These are phyloP conservation scores for Calocera cornea DNA, from an alignment of 768 basidiomycete species.

Conservation along the genomic window DNA sequence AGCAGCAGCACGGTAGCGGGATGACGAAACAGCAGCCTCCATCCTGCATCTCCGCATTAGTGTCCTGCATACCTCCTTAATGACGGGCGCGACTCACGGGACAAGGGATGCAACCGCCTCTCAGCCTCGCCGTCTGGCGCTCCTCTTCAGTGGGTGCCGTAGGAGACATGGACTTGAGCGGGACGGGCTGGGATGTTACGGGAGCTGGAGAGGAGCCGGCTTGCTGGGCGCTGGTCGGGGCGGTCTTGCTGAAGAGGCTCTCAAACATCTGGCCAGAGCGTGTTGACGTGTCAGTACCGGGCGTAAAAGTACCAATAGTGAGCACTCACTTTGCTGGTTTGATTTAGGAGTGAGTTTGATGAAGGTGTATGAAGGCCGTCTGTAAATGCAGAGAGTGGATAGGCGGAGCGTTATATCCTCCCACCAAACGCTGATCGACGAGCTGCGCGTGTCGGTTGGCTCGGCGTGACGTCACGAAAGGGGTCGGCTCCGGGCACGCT, in stretches of 20 bases:
- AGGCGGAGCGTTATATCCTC: not conserved
- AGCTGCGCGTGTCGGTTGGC: too few relatives aligned
- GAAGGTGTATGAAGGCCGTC: too few relatives aligned
- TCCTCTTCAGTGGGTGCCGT: not conserved
- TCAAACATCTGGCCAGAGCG: not conserved
- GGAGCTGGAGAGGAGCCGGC: not conserved
- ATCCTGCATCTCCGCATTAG: not conserved
- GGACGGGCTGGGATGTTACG: not conserved
- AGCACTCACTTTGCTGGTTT: too few relatives aligned
- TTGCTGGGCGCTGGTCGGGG: not conserved
- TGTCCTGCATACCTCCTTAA: not conserved
- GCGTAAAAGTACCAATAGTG: too few relatives aligned
- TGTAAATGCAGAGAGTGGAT: too few relatives aligned
- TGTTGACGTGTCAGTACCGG: not conserved
- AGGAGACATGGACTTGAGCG: not conserved
- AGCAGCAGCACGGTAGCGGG: not conserved
- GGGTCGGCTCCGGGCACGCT: too few relatives aligned
- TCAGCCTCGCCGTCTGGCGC: not conserved
- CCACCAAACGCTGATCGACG: not conserved
- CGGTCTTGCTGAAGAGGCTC: not conserved
- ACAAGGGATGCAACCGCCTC: not conserved
- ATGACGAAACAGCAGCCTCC: not conserved
- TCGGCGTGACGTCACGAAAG: too few relatives aligned
- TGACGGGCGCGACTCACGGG: slow-evolving; percentile 3
- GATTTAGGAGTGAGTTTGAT: too few relatives aligned